Evolutionary conservation across 1,284 basidiomycete genomes (phyloP), one percentile per base, ranked within the genome.

Genomic region (Erythrobasidium hasegawianum): DNA sequence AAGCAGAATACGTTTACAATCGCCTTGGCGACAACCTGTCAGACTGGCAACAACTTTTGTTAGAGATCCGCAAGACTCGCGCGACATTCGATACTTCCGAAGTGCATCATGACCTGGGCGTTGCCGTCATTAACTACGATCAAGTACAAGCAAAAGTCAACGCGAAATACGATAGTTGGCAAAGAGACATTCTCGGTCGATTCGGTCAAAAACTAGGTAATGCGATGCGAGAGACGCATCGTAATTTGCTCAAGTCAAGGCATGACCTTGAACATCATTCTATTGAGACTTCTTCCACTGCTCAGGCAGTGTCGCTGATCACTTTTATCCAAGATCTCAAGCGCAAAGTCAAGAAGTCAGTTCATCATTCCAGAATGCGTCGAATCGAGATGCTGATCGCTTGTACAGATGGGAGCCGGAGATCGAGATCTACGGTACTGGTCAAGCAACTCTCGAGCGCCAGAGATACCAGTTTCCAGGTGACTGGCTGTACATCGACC

Each of bases 261-360:
- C 88, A 92, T 75, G 93, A 97, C 72, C 83, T 99, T 58, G 96
- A 98, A 79, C 88, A 91, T 68, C 85, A 90, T 74, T 87, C 87
- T 53, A 90, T 92, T 77, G 80, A 81, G 80, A 84, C 64, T 2
- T 75, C 75, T 53, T 83, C 83, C 62, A 98, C 96, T 75, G 95
- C 94, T 43, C 93, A 94, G 69, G 93, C 96, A 76, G 96, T 99
- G 71, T 88, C 90, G 0, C 97, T 98, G 79, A 97, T 99, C 79
- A 99, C 96, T 24, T 97, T 97, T 76, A 94, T 98, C 0, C 95
- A 98, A 79, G 94, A 97, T 81, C 85, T 98, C 72, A 97, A 97
- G 81, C 87, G 89, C 76, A 96, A 94, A 81, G 90, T 91, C 66
- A 90, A 92, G 79, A 84, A 86, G 83, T 64, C 18, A 24, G 61